Evolutionary conservation across 495 filamentous ascomycete genomes (phyloP), one percentile per base, ranked within the genome.

Genomic region (Aspergillus biplanus): DNA sequence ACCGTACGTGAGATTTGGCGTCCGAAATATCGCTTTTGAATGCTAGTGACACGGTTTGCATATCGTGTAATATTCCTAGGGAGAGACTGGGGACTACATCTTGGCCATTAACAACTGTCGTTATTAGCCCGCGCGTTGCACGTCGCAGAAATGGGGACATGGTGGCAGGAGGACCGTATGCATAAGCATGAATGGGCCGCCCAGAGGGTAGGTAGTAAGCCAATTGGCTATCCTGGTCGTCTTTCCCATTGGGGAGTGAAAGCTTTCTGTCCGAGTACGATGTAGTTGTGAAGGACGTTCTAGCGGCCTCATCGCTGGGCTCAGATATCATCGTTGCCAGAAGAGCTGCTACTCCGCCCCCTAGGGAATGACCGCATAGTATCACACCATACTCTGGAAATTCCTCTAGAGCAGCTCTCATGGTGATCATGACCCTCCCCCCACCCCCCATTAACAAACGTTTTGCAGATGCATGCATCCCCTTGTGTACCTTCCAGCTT

Each of bases 1-100:
- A 79, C 11, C 87, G 81, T 15, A 93, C 82, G 65, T 92, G 85
- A 1, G 82, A 81, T 66, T 87, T 87, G 9, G 89, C 86, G 9
- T 83, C 85, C 18, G 81, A 82, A 47, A 83, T 82, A 68, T 93
- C 89, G 33, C 82, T 81, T 69, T 92, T 91, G 75, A 93, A 91
- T 4, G 88, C 85, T 0, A 90, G 68, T 0, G 90, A 86, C 5
- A 87, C 83, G 5, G 84, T 85, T 74, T 91, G 90, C 66, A 93
- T 82, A 69, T 93, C 90, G 65, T 91, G 89, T 2, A 93, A 73
- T 7, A 90, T 85, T 12, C 90, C 90, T 4, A 93, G 81, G 0
- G 89, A 92, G 2, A 93, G 83, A 54, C 84, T 85, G 0, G 90
- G 90, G 0, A 93, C 89, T 52, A 92, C 73, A 68, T 93, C 90